phyloP scores from a whole-genome alignment of 805 yeast genomes.

The Blastobotrys peoriensis region DNA sequence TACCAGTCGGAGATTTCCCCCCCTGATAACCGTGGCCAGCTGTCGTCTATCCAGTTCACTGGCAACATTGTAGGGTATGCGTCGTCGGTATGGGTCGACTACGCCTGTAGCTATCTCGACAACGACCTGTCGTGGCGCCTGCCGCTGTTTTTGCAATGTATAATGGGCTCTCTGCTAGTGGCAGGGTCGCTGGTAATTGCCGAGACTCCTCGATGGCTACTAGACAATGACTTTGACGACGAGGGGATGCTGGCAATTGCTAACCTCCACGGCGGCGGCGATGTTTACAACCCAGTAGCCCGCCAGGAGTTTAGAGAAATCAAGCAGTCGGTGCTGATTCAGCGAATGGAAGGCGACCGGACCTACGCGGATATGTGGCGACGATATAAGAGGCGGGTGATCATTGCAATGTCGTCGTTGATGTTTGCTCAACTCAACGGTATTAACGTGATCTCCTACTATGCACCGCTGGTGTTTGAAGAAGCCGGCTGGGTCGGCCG shows the following conservation, averaged over 20 bases:
- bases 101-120: conserved; percentile 59
- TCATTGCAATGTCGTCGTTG: conserved; percentile 86
- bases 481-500: conserved; percentile 93
- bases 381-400: conserved; percentile 66
- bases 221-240: conserved; percentile 68
- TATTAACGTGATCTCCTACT: conserved; percentile 85
- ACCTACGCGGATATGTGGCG: conserved; percentile 71
- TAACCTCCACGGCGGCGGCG: conserved; percentile 73
- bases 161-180: conserved; percentile 62
- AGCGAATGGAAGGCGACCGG: conserved; percentile 74
- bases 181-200: conserved; percentile 74
- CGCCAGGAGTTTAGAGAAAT: conserved; percentile 69
- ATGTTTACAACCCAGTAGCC: conserved; percentile 62
- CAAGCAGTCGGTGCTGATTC: conserved; percentile 70
- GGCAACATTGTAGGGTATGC: conserved; percentile 81
- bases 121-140: conserved; percentile 67
- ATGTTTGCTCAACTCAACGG: conserved; percentile 93
- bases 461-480: conserved; percentile 90
- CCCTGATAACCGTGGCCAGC: conserved; percentile 74
- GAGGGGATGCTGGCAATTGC: conserved; percentile 86
- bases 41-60: conserved; percentile 83
- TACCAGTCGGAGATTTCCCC: conserved; percentile 89
- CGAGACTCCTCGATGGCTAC: conserved; percentile 86
- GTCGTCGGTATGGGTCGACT: conserved; percentile 83
- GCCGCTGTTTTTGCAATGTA: conserved; percentile 69